Evolutionary conservation across 306 rosid genomes (phyloP).

Genomic region (Fagus crenata): DNA sequence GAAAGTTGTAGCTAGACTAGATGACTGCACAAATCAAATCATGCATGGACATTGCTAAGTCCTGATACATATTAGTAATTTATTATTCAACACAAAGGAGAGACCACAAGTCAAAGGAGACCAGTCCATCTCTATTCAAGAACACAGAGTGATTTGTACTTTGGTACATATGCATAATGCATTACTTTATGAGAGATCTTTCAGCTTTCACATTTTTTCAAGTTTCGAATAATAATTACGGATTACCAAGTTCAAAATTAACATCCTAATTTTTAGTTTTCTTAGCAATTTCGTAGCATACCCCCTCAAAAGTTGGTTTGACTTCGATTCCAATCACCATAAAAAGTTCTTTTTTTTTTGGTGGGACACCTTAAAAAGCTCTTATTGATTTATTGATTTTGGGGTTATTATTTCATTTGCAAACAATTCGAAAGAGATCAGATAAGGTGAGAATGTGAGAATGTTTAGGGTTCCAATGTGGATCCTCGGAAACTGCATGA

Average conservation of each 20-base stretch:
- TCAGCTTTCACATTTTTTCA: not conserved
- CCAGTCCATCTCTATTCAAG: no score
- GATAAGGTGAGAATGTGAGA: not conserved
- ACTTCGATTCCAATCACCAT: not conserved
- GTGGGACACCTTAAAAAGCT: no score
- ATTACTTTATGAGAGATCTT: not conserved
- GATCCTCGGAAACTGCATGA: conserved; percentile 1
- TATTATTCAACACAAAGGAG: no score
- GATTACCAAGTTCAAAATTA: not conserved
- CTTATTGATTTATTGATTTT: not conserved
- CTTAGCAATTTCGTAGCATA: not conserved
- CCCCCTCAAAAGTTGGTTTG: not conserved
- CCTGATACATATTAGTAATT: no score
- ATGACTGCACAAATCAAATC: no score
- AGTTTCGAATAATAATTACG: not conserved
- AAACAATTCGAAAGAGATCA: not conserved
- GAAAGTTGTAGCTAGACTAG: no score
- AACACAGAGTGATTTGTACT: no score
- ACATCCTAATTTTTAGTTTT: not conserved
- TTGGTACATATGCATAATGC: no score
- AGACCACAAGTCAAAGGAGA: no score
- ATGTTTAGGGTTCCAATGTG: conserved; percentile 14
- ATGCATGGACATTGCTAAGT: no score
- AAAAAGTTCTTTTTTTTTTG: not conserved
- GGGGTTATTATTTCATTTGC: not conserved